Evolutionary conservation across 2,329 filamentous ascomycete genomes (phyloP).

Genomic region (Akanthomyces uredinophilus): DNA sequence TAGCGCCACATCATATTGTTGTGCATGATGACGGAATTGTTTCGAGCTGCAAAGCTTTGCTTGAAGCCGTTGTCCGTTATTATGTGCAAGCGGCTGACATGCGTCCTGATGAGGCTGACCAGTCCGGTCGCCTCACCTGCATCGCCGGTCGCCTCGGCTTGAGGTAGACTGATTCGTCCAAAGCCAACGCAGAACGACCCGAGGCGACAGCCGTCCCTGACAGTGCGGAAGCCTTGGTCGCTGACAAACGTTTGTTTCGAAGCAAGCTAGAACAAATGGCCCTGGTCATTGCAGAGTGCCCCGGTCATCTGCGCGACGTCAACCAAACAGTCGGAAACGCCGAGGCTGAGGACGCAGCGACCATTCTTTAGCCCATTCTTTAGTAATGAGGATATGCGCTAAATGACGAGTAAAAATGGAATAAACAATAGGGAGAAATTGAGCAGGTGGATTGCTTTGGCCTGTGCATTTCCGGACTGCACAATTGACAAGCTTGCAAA

Average conservation of each 20-base stretch:
- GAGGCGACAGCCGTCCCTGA: not conserved
- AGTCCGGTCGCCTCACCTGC: no score
- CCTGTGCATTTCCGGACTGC: not conserved
- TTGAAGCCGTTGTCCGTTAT: no score
- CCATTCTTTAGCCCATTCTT: not conserved
- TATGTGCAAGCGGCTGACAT: no score
- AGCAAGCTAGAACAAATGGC: constrained; percentile 3
- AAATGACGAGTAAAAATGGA: not conserved
- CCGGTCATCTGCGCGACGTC: not conserved
- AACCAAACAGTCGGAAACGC: constrained; percentile 5
- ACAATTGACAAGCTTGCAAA: not conserved
- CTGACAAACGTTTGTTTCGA: constrained; percentile 5
- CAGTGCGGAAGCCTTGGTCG: not conserved
- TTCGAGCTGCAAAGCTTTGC: no score
- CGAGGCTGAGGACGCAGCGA: constrained; percentile 2
- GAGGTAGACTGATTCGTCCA: not conserved
- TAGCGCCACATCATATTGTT: no score
- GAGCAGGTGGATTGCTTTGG: not conserved
- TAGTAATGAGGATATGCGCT: not conserved
- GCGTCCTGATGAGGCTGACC: no score
- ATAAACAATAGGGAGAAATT: not conserved
- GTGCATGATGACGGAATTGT: no score
- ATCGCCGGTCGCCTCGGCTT: not conserved
- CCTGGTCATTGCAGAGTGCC: not conserved
- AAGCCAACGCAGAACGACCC: not conserved